Percentiles rank a stretch among this genome's conserved stretches.
Evolutionary conservation across 805 yeast species (phyloP).

Genomic region (Wickerhamomyces alni): DNA sequence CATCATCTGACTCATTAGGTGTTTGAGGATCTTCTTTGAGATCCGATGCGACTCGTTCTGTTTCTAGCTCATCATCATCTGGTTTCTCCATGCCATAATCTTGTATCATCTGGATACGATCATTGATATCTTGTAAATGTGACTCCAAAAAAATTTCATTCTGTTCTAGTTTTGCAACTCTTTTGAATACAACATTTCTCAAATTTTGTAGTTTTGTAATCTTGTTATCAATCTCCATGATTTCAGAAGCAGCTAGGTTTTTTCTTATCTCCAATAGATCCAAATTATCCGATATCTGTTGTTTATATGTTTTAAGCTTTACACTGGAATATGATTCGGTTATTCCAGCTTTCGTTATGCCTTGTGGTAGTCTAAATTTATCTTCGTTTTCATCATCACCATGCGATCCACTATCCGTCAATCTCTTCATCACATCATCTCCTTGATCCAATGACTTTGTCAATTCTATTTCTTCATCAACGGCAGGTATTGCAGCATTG

Average conservation of each 20-base stretch:
- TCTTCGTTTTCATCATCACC: conserved; percentile 15
- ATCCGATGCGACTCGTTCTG: conserved; percentile 1
- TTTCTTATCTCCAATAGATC: conserved; percentile 58
- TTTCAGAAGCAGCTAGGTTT: conserved; percentile 57
- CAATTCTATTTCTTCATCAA: conserved; percentile 36
- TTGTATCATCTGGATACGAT: conserved; percentile 36
- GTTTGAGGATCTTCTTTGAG: neutral
- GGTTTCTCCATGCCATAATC: conserved; percentile 31
- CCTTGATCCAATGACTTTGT: conserved; percentile 20
- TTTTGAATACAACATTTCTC: conserved; percentile 50
- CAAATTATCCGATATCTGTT: conserved; percentile 37
- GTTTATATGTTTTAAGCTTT: conserved; percentile 31
- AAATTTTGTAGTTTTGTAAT: conserved; percentile 44
- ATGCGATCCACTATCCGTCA: conserved; percentile 16
- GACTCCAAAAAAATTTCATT: conserved; percentile 52
- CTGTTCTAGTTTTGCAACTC: conserved; percentile 55
- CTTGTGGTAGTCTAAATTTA: conserved; percentile 29
- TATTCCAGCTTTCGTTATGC: conserved; percentile 36
- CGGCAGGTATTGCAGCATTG: conserved; percentile 48
- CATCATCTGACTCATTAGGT: conserved; percentile 5
- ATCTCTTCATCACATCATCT: conserved; percentile 12
- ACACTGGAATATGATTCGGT: conserved; percentile 35
- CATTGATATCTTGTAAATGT: conserved; percentile 36
- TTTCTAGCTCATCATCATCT: conserved; percentile 16
- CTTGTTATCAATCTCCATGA: conserved; percentile 54